Evolutionary conservation across 805 yeast species (phyloP).

Genomic region (Yarrowia porcina): DNA sequence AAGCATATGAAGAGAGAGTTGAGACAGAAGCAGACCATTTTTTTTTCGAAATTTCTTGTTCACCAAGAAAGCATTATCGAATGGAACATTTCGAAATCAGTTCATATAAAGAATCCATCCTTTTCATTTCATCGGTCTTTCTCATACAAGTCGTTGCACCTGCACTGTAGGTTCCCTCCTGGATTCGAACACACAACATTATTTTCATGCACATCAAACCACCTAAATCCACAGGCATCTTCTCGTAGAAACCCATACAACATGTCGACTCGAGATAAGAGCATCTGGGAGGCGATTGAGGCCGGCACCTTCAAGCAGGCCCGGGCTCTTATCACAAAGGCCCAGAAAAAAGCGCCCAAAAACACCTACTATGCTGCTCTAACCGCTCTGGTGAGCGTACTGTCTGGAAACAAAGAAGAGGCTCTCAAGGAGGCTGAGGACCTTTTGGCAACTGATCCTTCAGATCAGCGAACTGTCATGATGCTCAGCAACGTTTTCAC

Average conservation of each 20-base stretch:
- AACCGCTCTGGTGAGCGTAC: constrained; percentile 31
- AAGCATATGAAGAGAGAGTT: too few relatives aligned
- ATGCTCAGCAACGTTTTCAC: constrained; percentile 15
- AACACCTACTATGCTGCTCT: constrained; percentile 52
- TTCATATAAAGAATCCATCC: too few relatives aligned
- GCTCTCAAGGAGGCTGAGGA: constrained; percentile 28
- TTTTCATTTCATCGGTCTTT: too few relatives aligned
- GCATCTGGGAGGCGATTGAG: constrained; percentile 46
- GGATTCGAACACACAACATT: constrained; percentile 1
- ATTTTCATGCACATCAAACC: neutral
- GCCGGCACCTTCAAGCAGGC: constrained; percentile 57
- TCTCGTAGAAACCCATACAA: neutral
- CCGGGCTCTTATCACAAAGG: constrained; percentile 46
- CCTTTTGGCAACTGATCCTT: constrained; percentile 5
- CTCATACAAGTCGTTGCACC: too few relatives aligned
- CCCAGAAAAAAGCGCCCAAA: constrained; percentile 55
- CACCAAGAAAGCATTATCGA: too few relatives aligned
- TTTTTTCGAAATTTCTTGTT: too few relatives aligned
- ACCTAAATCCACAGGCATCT: neutral
- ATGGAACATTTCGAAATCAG: too few relatives aligned
- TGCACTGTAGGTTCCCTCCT: neutral
- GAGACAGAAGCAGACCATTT: too few relatives aligned
- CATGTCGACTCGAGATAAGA: constrained; percentile 33
- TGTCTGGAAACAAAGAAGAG: constrained; percentile 28
- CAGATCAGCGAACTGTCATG: constrained; percentile 13